Evolutionary conservation across 192 early-diverging fungal species (phyloP).

Genomic region (Coemansia sp.): DNA sequence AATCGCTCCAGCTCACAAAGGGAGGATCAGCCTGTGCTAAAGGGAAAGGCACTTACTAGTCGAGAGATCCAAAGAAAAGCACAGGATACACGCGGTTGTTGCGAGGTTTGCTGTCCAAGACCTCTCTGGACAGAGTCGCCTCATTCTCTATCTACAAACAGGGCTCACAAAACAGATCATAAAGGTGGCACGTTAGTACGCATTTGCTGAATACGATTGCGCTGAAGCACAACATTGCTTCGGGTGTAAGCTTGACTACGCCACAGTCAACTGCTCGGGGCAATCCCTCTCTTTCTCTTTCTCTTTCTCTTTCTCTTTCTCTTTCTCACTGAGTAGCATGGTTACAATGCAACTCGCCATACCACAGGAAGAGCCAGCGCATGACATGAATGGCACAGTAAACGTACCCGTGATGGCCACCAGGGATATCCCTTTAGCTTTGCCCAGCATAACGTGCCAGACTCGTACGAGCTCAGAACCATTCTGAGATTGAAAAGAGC

Average conservation of each 20-base stretch:
- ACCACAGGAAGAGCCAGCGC: background rate
- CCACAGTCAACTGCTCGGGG: background rate
- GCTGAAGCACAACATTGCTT: background rate
- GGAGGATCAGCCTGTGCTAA: background rate
- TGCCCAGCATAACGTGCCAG: conserved; percentile 58
- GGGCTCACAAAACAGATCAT: background rate
- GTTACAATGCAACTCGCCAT: background rate
- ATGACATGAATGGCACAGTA: conserved; percentile 8
- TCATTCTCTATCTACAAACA: conserved; percentile 54
- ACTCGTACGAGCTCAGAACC: conserved; percentile 47
- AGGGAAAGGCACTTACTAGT: conserved; percentile 57
- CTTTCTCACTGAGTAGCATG: too few relatives aligned
- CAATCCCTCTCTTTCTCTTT: conserved; percentile 10
- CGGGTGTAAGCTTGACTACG: background rate
- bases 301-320: too few relatives aligned
- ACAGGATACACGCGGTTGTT: conserved; percentile 55
- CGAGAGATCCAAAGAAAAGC: conserved; percentile 57
- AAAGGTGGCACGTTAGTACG: background rate
- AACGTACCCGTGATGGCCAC: conserved; percentile 59
- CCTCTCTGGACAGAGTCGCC: conserved; percentile 36
- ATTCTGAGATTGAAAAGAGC: conserved; percentile 12
- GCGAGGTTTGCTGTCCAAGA: conserved; percentile 55
- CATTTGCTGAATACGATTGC: background rate
- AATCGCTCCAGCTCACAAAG: background rate
- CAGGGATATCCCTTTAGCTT: conserved; percentile 60